phyloP scores from a whole-genome alignment of 768 basidiomycete genomes.

The Lactarius evosmus region DNA sequence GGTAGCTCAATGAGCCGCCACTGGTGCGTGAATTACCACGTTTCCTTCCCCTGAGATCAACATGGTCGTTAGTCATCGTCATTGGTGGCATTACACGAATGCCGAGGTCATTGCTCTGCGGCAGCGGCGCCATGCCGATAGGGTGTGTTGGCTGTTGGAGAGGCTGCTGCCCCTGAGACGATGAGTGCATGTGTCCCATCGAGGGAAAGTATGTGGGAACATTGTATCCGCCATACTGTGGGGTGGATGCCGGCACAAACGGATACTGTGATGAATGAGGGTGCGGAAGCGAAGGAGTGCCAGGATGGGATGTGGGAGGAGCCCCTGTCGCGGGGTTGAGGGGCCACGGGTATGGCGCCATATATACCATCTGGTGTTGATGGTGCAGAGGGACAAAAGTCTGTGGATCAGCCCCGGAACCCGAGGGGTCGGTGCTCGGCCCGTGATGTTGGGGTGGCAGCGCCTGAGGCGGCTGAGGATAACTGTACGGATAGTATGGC shows the following conservation, averaged over 20 bases:
- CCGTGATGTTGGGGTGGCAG: slow-evolving; percentile 22
- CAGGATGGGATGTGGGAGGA: slow-evolving; percentile 37
- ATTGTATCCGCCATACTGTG: slow-evolving; percentile 31
- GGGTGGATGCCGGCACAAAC: slow-evolving; percentile 33
- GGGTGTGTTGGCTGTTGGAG: slow-evolving; percentile 34
- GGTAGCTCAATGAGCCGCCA: slow-evolving; percentile 55
- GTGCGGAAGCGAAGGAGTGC: slow-evolving; percentile 33
- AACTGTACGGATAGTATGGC: slow-evolving; percentile 24
- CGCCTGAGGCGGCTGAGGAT: slow-evolving; percentile 15
- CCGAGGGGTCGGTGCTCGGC: slow-evolving; percentile 32
- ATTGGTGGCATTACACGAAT: slow-evolving; percentile 35
- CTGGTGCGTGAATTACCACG: slow-evolving; percentile 30
- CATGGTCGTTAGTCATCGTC: slow-evolving; percentile 31
- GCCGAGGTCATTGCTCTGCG: slow-evolving; percentile 30
- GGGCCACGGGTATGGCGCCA: slow-evolving; percentile 25
- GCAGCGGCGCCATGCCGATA: slow-evolving; percentile 26
- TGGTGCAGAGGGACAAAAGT: slow-evolving; percentile 30
- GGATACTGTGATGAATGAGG: slow-evolving; percentile 37
- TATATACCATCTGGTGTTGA: slow-evolving; percentile 40
- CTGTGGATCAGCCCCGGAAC: slow-evolving; percentile 23
- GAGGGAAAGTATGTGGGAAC: slow-evolving; percentile 12
- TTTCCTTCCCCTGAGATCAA: slow-evolving; percentile 33
- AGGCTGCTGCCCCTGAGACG: slow-evolving; percentile 27
- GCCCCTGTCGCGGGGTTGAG: slow-evolving; percentile 27
- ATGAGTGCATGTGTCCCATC: slow-evolving; percentile 20